A percentile compares a stretch with the other conserved stretches of the same genome.
These are phyloP conservation scores for Chlorella sp. DNA, from an alignment of 139 green algal species.

Conservation along the genomic window DNA sequence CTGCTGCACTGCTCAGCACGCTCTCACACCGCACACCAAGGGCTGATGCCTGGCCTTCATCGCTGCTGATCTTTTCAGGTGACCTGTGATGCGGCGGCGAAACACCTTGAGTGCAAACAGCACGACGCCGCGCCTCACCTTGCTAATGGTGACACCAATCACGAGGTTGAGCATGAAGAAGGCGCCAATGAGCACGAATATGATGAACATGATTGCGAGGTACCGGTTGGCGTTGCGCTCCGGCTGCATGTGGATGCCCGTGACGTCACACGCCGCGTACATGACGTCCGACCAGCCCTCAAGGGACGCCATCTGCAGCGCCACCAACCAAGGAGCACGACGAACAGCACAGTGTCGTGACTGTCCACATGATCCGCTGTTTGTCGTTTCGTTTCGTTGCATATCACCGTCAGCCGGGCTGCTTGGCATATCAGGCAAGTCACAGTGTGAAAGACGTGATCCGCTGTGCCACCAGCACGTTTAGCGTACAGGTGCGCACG, in stretches of 20 bases:
- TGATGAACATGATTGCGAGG: slow-evolving; percentile 55
- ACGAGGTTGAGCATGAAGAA: slow-evolving; percentile 27
- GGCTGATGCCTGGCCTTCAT: too few relatives aligned
- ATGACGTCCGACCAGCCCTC: slow-evolving; percentile 47
- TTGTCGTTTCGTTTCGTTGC: neutral
- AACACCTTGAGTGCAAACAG: too few relatives aligned
- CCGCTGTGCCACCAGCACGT: too few relatives aligned
- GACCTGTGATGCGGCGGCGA: too few relatives aligned
- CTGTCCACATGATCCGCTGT: neutral
- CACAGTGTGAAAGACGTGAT: too few relatives aligned
- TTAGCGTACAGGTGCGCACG: too few relatives aligned
- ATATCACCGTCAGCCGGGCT: too few relatives aligned
- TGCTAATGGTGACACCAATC: slow-evolving; percentile 40
- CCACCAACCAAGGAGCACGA: neutral
- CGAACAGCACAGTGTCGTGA: too few relatives aligned
- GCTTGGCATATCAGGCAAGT: too few relatives aligned
- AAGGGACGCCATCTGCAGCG: slow-evolving; percentile 9
- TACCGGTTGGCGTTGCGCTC: slow-evolving; percentile 25
- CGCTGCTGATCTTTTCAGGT: too few relatives aligned
- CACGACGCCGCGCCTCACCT: slow-evolving; percentile 7
- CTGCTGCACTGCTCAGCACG: too few relatives aligned
- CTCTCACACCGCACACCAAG: too few relatives aligned
- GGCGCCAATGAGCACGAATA: slow-evolving; percentile 47
- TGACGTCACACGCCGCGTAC: slow-evolving; percentile 44
- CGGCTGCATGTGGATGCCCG: slow-evolving; percentile 42